phyloP scores from a whole-genome alignment of 2,329 filamentous ascomycete genomes.

The Colletotrichum chlorophyti region DNA sequence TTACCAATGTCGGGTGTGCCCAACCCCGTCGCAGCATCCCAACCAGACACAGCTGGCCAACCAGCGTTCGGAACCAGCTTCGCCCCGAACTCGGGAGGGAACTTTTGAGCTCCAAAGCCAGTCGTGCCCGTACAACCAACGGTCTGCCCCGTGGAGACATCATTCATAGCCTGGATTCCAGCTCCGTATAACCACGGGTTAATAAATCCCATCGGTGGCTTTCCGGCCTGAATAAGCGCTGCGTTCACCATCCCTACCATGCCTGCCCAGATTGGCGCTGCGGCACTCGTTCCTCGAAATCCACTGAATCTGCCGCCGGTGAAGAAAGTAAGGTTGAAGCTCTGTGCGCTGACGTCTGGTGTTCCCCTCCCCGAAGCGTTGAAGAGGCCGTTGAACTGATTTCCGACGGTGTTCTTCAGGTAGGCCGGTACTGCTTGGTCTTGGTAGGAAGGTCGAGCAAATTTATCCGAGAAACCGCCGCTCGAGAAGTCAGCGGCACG shows the following conservation, averaged over 20 bases:
- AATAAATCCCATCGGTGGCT: slow-evolving; percentile 63
- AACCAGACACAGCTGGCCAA: slow-evolving; percentile 39
- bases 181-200: slow-evolving; percentile 65
- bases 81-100: slow-evolving; percentile 32
- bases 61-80: slow-evolving; percentile 36
- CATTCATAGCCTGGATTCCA: slow-evolving; percentile 39
- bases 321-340: slow-evolving; percentile 31
- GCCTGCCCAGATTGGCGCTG: slow-evolving; percentile 66
- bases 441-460: slow-evolving; percentile 50
- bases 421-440: slow-evolving; percentile 53
- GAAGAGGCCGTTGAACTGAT: slow-evolving; percentile 54
- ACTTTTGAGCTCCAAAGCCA: slow-evolving; percentile 1
- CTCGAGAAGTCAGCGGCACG: slow-evolving; percentile 57
- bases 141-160: slow-evolving; percentile 43
- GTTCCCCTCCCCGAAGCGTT: slow-evolving; percentile 60
- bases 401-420: slow-evolving; percentile 45
- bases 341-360: slow-evolving; percentile 63
- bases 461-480: slow-evolving; percentile 57
- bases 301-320: slow-evolving; percentile 33
- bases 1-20: slow-evolving; percentile 52
- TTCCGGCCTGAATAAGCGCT: slow-evolving; percentile 59
- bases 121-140: slow-evolving; percentile 40
- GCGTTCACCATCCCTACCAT: slow-evolving; percentile 71
- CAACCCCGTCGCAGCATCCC: slow-evolving; percentile 48
- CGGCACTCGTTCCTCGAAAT: slow-evolving; percentile 48